Percentiles rank a stretch among this genome's conserved stretches.
Conservation (phyloP, 495 filamentous ascomycete genomes). For the Penicillium desertorum region DNA sequence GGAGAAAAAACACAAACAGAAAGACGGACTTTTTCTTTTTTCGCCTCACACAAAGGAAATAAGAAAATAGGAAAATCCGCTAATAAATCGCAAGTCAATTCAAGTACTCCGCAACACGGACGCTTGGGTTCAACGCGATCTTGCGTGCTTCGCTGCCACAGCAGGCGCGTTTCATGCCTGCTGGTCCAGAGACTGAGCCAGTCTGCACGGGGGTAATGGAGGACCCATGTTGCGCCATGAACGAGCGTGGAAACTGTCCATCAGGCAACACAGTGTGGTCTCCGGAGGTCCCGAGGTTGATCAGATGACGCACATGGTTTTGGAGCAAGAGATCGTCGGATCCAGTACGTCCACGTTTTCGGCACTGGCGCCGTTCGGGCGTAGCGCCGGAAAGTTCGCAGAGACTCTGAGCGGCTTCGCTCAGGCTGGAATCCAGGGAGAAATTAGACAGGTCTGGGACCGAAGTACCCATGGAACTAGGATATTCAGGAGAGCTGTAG, state of each 20-base stretch:
- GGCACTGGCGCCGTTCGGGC: slow-evolving; percentile 36
- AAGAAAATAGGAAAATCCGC: slow-evolving; percentile 17
- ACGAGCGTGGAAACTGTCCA: slow-evolving; percentile 41
- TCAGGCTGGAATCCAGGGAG: slow-evolving; percentile 42
- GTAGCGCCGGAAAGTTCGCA: slow-evolving; percentile 59
- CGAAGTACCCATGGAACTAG: slow-evolving; percentile 49
- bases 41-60: slow-evolving; percentile 27
- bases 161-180: slow-evolving; percentile 50
- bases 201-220: slow-evolving; percentile 24
- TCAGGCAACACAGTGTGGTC: slow-evolving; percentile 41
- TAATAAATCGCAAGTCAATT: slow-evolving; percentile 26
- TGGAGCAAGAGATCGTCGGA: slow-evolving; percentile 69
- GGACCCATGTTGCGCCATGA: slow-evolving; percentile 26
- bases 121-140: slow-evolving; percentile 38
- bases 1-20: slow-evolving; percentile 19
- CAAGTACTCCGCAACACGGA: slow-evolving; percentile 38
- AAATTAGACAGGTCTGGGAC: slow-evolving; percentile 52
- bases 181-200: slow-evolving; percentile 38
- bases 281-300: slow-evolving; percentile 34
- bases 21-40: slow-evolving; percentile 30
- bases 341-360: slow-evolving; percentile 68
- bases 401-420: slow-evolving; percentile 65
- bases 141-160: slow-evolving; percentile 47
- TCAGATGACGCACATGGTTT: slow-evolving; percentile 66
- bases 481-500: slow-evolving; percentile 63